Base-by-base conservation (phyloP, 176 grass and related monocot species). In the Melocanna baccifera region DNA sequence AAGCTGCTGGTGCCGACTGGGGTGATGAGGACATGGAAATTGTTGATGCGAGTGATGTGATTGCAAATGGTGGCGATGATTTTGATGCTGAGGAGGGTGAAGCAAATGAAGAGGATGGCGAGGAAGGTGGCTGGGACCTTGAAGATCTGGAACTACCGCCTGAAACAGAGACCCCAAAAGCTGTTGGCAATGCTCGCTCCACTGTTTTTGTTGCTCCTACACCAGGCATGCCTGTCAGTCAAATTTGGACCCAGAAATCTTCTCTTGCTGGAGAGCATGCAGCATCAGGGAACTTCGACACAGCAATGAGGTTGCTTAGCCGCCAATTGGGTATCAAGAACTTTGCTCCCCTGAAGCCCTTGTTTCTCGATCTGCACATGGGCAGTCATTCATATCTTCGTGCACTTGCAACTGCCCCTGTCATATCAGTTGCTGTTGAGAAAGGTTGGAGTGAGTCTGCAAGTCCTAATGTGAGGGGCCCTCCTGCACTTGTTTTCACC, bases 171-270 rank as follows among this genome's bases (percentile, higher is more conserved):
- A 96, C 96, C 66, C 96, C 91, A 20, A 98, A 89, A 75, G 86
- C 83, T 20, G 36, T 76, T 50, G 82, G 55, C 26, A 87, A 79
- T 83, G 75, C 85, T 62, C 91, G 81, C 20, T 89, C 93, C 42
- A 69, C 85, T 34, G 53, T 92, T 57, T 96, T 96, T 83, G 85
- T 92, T 42, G 91, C 91, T 36, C 96, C 96, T 79, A 72, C 93
- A 78, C 89, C 89, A 58, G 96, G 96, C 73, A 92, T 98, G 88
- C 89, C 96, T 84, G 93, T 98, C 53, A 94, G 89, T 72, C 93
- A 96, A 85, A 94, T 96, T 75, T 98, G 96, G 96, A 92, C 87
- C 73, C 93, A 98, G 80, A 98, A 93, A 78, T 98, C 96, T 75
- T 98, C 96, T 87, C 88, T 98, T 82, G 91, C 91, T 81, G 96